phyloP scores from a whole-genome alignment of 306 rosid species.

The Morella rubra region DNA sequence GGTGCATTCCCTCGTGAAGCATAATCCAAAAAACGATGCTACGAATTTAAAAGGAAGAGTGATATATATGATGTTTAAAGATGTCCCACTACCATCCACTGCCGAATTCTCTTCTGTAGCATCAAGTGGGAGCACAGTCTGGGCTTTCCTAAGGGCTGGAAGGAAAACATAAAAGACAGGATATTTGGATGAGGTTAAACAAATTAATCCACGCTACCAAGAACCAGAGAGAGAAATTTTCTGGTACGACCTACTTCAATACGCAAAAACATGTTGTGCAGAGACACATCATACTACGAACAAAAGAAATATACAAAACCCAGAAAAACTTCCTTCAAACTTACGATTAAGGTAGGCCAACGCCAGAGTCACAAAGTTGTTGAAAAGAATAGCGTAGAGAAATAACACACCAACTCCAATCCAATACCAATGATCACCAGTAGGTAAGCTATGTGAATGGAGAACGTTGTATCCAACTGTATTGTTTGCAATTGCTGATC shows the following conservation, averaged over 20 bases:
- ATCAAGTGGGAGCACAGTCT: constrained; percentile 46
- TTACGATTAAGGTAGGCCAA: constrained; percentile 77
- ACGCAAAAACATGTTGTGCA: background rate
- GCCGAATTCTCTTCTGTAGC: constrained; percentile 40
- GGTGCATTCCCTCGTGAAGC: background rate
- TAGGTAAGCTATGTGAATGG: constrained; percentile 50
- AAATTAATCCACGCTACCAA: background rate
- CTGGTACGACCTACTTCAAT: background rate
- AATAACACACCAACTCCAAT: constrained; percentile 48
- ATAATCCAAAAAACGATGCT: background rate
- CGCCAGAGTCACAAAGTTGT: constrained; percentile 61
- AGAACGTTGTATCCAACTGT: constrained; percentile 67
- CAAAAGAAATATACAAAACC: constrained; percentile 2
- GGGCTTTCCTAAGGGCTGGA: constrained; percentile 61
- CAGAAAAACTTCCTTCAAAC: constrained; percentile 30
- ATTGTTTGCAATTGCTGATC: constrained; percentile 42
- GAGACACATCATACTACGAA: too few relatives aligned
- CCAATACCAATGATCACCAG: constrained; percentile 72
- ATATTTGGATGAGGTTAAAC: background rate
- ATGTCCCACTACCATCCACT: constrained; percentile 40
- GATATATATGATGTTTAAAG: constrained; percentile 10
- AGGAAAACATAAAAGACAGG: constrained; percentile 7
- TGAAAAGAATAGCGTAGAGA: constrained; percentile 54
- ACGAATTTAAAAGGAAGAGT: background rate
- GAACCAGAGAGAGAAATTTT: background rate